Conservation (phyloP, 2,329 filamentous ascomycete species). For the Scedosporium apiospermum region DNA sequence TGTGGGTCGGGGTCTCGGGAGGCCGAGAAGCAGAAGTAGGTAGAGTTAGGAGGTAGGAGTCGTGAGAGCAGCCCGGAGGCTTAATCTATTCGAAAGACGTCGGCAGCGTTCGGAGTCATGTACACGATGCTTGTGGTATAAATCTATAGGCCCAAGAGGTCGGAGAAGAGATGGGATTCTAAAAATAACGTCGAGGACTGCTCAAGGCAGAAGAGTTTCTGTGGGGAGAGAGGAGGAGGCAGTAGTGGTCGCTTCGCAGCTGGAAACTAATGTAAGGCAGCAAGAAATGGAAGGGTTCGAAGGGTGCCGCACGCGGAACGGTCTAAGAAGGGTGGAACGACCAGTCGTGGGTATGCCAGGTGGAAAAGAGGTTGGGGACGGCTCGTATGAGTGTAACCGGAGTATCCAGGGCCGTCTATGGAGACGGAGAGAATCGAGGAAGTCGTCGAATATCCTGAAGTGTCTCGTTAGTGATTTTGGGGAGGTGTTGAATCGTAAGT, state of each 20-base stretch:
- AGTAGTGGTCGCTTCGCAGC: background rate
- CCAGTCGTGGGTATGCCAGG: background rate
- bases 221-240: background rate
- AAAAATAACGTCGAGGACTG: background rate
- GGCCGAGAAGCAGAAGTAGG: background rate
- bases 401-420: background rate
- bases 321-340: background rate
- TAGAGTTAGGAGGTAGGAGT: background rate
- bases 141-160: background rate
- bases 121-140: conserved; percentile 19
- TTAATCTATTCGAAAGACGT: conserved; percentile 25
- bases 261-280: background rate
- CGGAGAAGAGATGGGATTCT: background rate
- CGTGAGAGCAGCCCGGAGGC: conserved; percentile 22
- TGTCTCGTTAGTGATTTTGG: background rate
- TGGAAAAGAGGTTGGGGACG: background rate
- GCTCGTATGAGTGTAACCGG: conserved; percentile 1
- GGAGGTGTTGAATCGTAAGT: background rate
- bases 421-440: background rate
- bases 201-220: background rate
- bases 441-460: background rate
- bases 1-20: background rate
- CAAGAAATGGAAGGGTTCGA: background rate
- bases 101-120: conserved; percentile 27
- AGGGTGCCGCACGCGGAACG: background rate